Evolutionary conservation across 768 basidiomycete genomes (phyloP).

Genomic region (Lactarius evosmus): DNA sequence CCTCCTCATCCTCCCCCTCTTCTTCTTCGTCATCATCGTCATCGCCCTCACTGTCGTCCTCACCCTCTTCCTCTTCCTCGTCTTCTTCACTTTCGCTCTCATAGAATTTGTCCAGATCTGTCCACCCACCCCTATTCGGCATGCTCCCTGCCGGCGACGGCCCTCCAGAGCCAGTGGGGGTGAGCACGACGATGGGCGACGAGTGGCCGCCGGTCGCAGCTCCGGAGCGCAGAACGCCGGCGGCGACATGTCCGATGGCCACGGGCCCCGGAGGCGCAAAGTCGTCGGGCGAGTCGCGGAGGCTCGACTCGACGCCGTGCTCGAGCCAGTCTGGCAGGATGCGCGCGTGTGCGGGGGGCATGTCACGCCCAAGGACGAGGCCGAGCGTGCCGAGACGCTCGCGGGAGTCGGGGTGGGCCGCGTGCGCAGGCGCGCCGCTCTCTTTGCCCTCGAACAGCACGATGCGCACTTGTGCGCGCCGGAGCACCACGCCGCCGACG

Average conservation of each 20-base stretch:
- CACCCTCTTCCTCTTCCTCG: conserved; percentile 31
- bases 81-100: conserved; percentile 37
- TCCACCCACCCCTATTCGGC: conserved; percentile 43
- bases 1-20: conserved; percentile 29
- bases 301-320: conserved; percentile 70
- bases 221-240: conserved; percentile 29
- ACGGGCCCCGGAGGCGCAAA: conserved; percentile 33
- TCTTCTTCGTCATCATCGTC: conserved; percentile 39
- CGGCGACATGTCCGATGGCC: conserved; percentile 41
- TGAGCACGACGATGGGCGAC: conserved; percentile 51
- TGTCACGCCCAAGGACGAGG: conserved; percentile 53
- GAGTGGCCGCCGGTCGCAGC: conserved; percentile 34
- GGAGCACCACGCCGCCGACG: conserved; percentile 65
- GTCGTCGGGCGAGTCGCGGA: conserved; percentile 70
- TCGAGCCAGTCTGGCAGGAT: conserved; percentile 85
- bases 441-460: conserved; percentile 79
- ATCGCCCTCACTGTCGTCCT: conserved; percentile 26
- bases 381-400: conserved; percentile 64
- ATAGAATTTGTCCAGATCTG: conserved; percentile 75
- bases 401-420: conserved; percentile 32
- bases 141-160: conserved; percentile 36
- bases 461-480: conserved; percentile 76
- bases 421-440: conserved; percentile 39
- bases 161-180: conserved; percentile 42
- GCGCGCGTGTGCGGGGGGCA: conserved; percentile 43